phyloP scores from a whole-genome alignment of 768 basidiomycete genomes.

The Suillus tomentosus region DNA sequence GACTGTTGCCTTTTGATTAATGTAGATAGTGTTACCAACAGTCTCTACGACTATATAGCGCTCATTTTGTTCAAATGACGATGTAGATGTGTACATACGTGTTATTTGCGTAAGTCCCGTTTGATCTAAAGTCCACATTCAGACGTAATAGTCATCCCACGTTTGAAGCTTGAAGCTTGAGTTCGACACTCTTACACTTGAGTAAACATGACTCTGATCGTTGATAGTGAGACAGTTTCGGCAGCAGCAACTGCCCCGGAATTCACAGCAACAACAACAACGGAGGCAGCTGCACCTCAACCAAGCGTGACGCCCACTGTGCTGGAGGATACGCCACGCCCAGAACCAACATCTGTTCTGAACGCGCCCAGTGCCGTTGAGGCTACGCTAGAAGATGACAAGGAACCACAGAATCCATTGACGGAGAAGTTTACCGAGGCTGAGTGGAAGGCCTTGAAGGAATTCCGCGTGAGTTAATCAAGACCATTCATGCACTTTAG shows the following conservation, averaged over 20 bases:
- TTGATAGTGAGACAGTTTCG: constrained; percentile 5
- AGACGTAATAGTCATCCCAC: not conserved
- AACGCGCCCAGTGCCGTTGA: not conserved
- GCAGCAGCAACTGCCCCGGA: not conserved
- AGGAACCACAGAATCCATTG: constrained; percentile 68
- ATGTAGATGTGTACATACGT: not conserved
- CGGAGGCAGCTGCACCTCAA: constrained; percentile 11
- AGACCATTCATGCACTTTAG: not conserved
- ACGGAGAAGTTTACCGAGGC: constrained; percentile 67
- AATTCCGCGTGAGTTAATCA: constrained; percentile 57
- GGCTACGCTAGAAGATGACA: constrained; percentile 18
- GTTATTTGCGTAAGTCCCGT: not conserved
- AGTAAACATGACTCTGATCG: constrained; percentile 6
- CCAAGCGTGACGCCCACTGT: constrained; percentile 11
- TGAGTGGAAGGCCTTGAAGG: constrained; percentile 73
- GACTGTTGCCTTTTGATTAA: not conserved
- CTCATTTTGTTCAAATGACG: not conserved
- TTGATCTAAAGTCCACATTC: not conserved
- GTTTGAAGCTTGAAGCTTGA: not conserved
- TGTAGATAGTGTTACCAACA: not conserved
- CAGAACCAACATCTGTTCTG: constrained; percentile 2
- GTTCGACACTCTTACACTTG: not conserved
- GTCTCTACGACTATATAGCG: constrained; percentile 1
- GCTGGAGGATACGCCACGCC: not conserved
- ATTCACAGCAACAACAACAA: constrained; percentile 2